A percentile compares a stretch with the other conserved stretches of the same genome.
Conservation (phyloP, 2,329 filamentous ascomycete species). For the Fusarium proliferatum region DNA sequence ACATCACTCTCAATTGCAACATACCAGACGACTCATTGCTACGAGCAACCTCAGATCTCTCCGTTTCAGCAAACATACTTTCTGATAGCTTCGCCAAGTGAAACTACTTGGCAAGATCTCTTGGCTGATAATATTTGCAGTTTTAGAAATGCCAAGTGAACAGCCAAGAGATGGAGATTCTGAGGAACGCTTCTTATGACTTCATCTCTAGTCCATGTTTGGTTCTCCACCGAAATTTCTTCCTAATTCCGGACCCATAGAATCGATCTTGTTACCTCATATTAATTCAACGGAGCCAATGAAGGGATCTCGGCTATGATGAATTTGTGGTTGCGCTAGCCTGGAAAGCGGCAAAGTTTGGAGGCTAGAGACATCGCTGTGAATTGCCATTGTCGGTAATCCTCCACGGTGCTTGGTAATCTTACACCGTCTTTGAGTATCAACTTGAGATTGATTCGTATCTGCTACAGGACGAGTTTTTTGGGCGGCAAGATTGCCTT, state of each 20-base stretch:
- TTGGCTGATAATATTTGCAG: background rate
- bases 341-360: background rate
- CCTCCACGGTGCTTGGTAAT: background rate
- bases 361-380: background rate
- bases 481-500: rapidly evolving
- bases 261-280: slow-evolving; percentile 8
- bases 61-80: background rate
- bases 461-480: background rate
- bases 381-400: background rate
- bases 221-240: background rate
- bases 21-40: background rate
- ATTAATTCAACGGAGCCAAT: background rate
- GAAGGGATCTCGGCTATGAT: background rate
- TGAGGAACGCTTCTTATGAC: background rate
- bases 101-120: background rate
- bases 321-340: background rate
- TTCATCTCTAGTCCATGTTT: background rate
- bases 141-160: slow-evolving; percentile 19
- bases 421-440: background rate
- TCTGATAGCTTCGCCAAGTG: rapidly evolving
- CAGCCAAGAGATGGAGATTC: slow-evolving; percentile 5
- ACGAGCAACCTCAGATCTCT: background rate
- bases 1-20: rapidly evolving
- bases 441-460: no score
- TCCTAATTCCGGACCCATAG: slow-evolving; percentile 11